A percentile compares a stretch with the other conserved stretches of the same genome.
phyloP scores from a whole-genome alignment of 2,329 filamentous ascomycete genomes.

The Monosporascus sp. region DNA sequence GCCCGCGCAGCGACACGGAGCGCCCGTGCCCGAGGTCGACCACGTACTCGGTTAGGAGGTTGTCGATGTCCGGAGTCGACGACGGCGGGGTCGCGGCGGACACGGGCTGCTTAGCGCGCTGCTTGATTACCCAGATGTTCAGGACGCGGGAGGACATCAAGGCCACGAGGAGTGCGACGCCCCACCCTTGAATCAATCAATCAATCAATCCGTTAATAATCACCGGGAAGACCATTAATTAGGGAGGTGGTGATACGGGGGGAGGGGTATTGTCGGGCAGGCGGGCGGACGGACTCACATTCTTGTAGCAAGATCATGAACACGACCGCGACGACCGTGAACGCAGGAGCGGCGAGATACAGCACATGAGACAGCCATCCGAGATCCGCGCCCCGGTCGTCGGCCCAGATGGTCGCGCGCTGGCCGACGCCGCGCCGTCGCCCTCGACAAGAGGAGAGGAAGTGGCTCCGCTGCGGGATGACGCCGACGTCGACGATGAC shows the following conservation, averaged over 20 bases:
- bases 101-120: conserved; percentile 31
- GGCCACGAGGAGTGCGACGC: conserved; percentile 39
- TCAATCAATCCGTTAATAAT: too few relatives aligned
- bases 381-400: conserved; percentile 25
- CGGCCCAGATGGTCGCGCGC: conserved; percentile 24
- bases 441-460: conserved; percentile 18
- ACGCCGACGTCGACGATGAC: conserved; percentile 54
- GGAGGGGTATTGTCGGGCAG: not conserved
- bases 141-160: conserved; percentile 50
- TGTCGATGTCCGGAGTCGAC: conserved; percentile 11
- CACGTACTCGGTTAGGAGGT: conserved; percentile 39
- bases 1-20: conserved; percentile 48
- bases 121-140: conserved; percentile 53
- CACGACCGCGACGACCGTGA: conserved; percentile 39
- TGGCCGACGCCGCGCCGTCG: conserved; percentile 18
- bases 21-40: conserved; percentile 48
- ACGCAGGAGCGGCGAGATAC: conserved; percentile 41
- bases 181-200: conserved; percentile 35
- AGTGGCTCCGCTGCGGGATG: conserved; percentile 37
- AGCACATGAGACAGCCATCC: conserved; percentile 44
- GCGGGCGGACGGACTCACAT: conserved; percentile 25
- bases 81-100: conserved; percentile 1
- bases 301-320: conserved; percentile 44
- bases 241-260: not conserved
- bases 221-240: too few relatives aligned